These are phyloP conservation scores for Albizia julibrissin DNA, from an alignment of 306 rosid genomes.

Conservation along the genomic window DNA sequence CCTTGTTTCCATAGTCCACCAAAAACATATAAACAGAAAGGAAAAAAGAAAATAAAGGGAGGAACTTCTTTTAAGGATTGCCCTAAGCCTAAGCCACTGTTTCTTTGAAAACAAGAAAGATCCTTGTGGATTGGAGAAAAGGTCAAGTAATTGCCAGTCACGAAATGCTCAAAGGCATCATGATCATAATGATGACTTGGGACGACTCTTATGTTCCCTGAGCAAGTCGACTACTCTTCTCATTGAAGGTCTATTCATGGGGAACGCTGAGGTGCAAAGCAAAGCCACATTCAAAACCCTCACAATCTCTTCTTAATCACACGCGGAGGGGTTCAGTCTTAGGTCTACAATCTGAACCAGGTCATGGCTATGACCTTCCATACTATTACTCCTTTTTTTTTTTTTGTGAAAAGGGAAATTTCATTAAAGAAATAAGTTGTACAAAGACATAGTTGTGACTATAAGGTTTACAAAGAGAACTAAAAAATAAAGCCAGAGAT, in stretches of 20 bases:
- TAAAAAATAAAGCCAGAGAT: no score
- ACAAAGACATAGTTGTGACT: no score
- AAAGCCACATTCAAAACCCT: conserved; percentile 61
- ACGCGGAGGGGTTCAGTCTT: conserved; percentile 36
- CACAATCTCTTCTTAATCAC: conserved; percentile 46
- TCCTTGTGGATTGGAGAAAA: neutral
- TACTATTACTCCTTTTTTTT: neutral
- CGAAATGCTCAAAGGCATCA: neutral
- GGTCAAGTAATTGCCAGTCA: neutral
- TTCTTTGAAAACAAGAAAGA: neutral
- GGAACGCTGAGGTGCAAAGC: conserved; percentile 54
- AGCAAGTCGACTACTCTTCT: conserved; percentile 63
- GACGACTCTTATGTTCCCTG: conserved; percentile 31
- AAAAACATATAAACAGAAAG: neutral
- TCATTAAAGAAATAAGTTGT: no score
- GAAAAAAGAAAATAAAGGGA: neutral
- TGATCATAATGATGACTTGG: conserved; percentile 24
- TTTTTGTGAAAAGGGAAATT: no score
- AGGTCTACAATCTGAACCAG: conserved; percentile 48
- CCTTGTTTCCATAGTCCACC: neutral
- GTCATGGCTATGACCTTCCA: neutral
- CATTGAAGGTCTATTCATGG: conserved; percentile 66
- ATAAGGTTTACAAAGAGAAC: no score
- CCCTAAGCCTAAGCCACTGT: neutral
- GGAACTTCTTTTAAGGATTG: neutral